These are phyloP conservation scores for Kuraishia capsulata DNA, from an alignment of 805 yeast genomes.

Conservation along the genomic window DNA sequence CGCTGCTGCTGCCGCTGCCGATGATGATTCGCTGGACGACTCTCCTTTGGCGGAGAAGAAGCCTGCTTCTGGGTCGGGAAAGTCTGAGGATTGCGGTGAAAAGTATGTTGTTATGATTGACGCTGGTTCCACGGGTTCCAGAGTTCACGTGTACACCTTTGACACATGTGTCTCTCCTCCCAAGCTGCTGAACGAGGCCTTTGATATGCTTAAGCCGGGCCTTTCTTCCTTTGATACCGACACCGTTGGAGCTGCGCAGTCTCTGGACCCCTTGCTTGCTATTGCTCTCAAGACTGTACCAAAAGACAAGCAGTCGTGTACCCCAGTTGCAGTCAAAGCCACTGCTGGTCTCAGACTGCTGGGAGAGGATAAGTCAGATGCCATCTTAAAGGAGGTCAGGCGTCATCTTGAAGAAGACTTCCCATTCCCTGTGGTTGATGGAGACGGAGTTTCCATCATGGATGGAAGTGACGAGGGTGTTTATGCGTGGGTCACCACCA, in stretches of 20 bases:
- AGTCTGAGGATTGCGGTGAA: slow-evolving; percentile 27
- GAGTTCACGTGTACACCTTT: slow-evolving; percentile 90
- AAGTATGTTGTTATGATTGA: slow-evolving; percentile 90
- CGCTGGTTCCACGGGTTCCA: slow-evolving; percentile 96
- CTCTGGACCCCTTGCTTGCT: slow-evolving; percentile 74
- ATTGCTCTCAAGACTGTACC: slow-evolving; percentile 77
- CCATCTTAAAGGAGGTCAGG: slow-evolving; percentile 71
- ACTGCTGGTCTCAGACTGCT: slow-evolving; percentile 91
- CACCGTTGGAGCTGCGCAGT: slow-evolving; percentile 77
- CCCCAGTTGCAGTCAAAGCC: slow-evolving; percentile 95
- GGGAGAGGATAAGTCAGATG: slow-evolving; percentile 65
- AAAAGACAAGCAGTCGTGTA: slow-evolving; percentile 57
- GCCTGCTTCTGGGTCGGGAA: background rate
- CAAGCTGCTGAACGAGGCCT: slow-evolving; percentile 64
- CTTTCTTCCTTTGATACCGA: slow-evolving; percentile 78
- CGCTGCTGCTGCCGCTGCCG: background rate
- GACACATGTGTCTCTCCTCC: slow-evolving; percentile 86
- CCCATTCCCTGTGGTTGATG: slow-evolving; percentile 87
- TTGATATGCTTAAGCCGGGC: slow-evolving; percentile 89
- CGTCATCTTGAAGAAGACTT: slow-evolving; percentile 65
- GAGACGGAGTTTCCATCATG: slow-evolving; percentile 87
- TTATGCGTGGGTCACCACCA: slow-evolving; percentile 97
- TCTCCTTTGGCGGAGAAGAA: background rate
- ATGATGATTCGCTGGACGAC: background rate
- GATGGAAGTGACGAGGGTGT: slow-evolving; percentile 97